Conservation (phyloP, 1,284 basidiomycete genomes). For the Ustilago esculenta region DNA sequence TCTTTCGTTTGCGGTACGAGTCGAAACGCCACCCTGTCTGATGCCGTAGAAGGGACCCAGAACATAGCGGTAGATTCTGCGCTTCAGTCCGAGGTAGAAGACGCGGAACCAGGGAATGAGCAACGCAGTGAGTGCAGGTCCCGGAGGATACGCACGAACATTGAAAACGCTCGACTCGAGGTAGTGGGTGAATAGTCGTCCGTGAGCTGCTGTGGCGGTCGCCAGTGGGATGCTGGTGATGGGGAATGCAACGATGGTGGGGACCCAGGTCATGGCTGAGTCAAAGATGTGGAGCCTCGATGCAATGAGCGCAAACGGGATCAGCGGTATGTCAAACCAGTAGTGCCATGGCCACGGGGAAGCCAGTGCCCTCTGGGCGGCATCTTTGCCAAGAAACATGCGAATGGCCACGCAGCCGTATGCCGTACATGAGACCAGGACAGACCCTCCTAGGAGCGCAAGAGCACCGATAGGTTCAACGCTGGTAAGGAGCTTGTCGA, state of each 20-base stretch:
- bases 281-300: slow-evolving; percentile 55
- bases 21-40: not conserved
- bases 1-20: slow-evolving; percentile 7
- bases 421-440: slow-evolving; percentile 46
- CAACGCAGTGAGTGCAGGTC: slow-evolving; percentile 50
- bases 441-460: slow-evolving; percentile 23
- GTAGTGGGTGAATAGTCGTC: slow-evolving; percentile 21
- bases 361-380: slow-evolving; percentile 34
- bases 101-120: slow-evolving; percentile 59
- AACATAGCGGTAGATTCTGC: slow-evolving; percentile 41
- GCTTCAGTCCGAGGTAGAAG: slow-evolving; percentile 55
- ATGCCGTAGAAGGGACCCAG: slow-evolving; percentile 37
- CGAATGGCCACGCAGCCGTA: slow-evolving; percentile 57
- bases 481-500: slow-evolving; percentile 30
- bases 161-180: slow-evolving; percentile 16
- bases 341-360: slow-evolving; percentile 58
- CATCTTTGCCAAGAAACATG: slow-evolving; percentile 49
- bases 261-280: slow-evolving; percentile 55
- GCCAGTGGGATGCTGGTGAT: slow-evolving; percentile 31
- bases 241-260: slow-evolving; percentile 52
- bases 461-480: slow-evolving; percentile 38
- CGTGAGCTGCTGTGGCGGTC: slow-evolving; percentile 16
- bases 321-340: slow-evolving; percentile 63
- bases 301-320: slow-evolving; percentile 60
- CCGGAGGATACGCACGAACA: slow-evolving; percentile 47